Base-by-base conservation (phyloP, 1,139 yeast genomes). In the Lodderomyces elongisporus region DNA sequence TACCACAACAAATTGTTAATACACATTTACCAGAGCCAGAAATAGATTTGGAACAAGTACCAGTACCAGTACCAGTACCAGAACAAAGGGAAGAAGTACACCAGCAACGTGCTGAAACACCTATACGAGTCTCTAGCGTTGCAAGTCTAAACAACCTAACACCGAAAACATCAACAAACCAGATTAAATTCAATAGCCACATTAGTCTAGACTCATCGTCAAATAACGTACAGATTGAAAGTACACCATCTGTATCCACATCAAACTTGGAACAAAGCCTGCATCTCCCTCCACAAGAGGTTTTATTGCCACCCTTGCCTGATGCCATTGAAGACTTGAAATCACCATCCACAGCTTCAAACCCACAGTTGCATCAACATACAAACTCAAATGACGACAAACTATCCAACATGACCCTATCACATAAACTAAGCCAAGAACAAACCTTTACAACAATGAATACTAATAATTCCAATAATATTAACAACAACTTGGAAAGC, bases 221-320 rank as follows among this genome's bases (percentile, higher is more conserved):
- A 20, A 20, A 20, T 10, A 10, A 20, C 7, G 22, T 10, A 7
- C 9, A 20, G 10, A 20, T 10, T 7, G 22, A 20, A 20, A 20
- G 22, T 20, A 10, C 7, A 7, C 22, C 7, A 8, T 7, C 22
- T 10, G 9, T 20, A 8, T n/a, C n/a, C n/a, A n/a, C n/a, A n/a
- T n/a, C n/a, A n/a, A n/a, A n/a, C n/a, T n/a, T n/a, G n/a, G n/a
- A n/a, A n/a, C n/a, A n/a, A n/a, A n/a, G n/a, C n/a, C n/a, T n/a
- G n/a, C n/a, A n/a, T n/a, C n/a, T n/a, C n/a, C n/a, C n/a, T n/a
- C n/a, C n/a, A n/a, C 36, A 36, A n/a, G 69, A 63, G 37, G 42
- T 52, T 6, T 49, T 64, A 20, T 52, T 65, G 33, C 71, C 71
- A 2, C 71, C 71, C 5, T 47, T 65, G 27, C 71, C 71, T 3